Percentiles rank a stretch among this genome's conserved stretches.
phyloP scores from a whole-genome alignment of 495 filamentous ascomycete genomes.

The Bacidia rubella region DNA sequence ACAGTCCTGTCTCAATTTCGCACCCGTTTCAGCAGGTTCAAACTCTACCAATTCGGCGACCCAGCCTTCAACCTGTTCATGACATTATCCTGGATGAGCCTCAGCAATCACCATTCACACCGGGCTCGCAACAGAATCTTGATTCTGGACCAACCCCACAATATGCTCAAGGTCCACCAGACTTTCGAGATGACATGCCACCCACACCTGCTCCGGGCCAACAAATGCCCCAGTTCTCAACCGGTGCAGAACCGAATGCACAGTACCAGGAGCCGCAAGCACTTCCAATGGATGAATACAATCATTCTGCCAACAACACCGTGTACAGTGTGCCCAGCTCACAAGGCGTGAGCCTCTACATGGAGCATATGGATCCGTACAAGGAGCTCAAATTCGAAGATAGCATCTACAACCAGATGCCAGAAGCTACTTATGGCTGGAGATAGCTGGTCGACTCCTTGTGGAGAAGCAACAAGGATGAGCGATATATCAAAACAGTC shows the following conservation, averaged over 20 bases:
- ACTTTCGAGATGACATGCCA: constrained; percentile 9
- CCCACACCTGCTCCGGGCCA: constrained; percentile 7
- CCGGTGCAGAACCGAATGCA: neutral
- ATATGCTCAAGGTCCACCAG: neutral
- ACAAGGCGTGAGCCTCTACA: neutral
- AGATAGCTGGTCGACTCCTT: too few relatives aligned
- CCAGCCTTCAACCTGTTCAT: constrained; percentile 1
- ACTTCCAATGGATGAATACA: constrained; percentile 3
- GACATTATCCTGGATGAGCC: constrained; percentile 8
- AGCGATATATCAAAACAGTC: too few relatives aligned
- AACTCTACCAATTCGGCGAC: neutral
- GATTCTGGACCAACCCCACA: neutral
- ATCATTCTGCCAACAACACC: neutral
- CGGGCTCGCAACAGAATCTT: neutral
- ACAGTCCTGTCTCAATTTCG: constrained; percentile 1
- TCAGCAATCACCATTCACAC: constrained; percentile 7
- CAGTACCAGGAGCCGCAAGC: constrained; percentile 8
- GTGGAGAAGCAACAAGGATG: too few relatives aligned
- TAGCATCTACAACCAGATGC: constrained; percentile 2
- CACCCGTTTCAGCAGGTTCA: constrained; percentile 5
- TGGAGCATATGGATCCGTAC: neutral
- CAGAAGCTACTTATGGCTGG: neutral
- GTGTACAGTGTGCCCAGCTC: neutral
- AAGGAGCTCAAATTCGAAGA: constrained; percentile 8
- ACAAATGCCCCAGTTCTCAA: constrained; percentile 6